Base-by-base conservation (phyloP, 2,329 filamentous ascomycete species). In the Hymenoscyphus linearis region DNA sequence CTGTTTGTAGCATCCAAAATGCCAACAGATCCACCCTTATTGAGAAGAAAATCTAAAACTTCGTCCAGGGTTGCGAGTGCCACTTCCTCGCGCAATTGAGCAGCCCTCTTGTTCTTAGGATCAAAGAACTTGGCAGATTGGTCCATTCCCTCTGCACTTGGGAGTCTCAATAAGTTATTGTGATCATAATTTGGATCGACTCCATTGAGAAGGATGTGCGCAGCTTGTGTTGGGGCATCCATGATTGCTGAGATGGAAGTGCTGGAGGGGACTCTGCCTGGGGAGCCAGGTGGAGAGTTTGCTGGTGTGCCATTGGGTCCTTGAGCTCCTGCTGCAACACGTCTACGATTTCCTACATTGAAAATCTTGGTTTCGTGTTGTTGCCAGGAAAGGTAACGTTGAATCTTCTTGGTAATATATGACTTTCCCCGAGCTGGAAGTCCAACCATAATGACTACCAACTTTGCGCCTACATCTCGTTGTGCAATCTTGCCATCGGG, bases 1-100 rank as follows among this genome's bases (percentile, higher is more conserved):
- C 93, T 97, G 78, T 99, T 99, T 7, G 95, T 99, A 7, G 95
- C 95, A 76, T 99, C 95, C 13, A 99, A 84, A 65, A 99, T 98
- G 40, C 95, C 95, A 10, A 98, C 91, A 34, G 92, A 90, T 54
- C 95, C 95, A 31, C 89, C 91, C 59, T 87, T 82, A 26, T 87
- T 80, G 36, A 98, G 79, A 12, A 99, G 86, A 74, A 96, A 99
- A 68, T 96, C 89, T 54, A 99, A 77, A 9, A 98, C 80, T 72
- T 99, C 95, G 69, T 99, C 91, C 57, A 98, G 78, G 0, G 95
- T 98, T 58, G 93, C 90, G 74, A 97, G 84, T 4, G 95, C 95
- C 37, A 96, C 90, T 75, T 96, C 90, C 73, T 99, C 93, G 66
- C 95, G 85, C 34, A 98, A 80, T 67, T 88, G 87, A 57, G 92